These are phyloP conservation scores for Aspergillus caelatus DNA, from an alignment of 2,329 filamentous ascomycete species.

Conservation along the genomic window DNA sequence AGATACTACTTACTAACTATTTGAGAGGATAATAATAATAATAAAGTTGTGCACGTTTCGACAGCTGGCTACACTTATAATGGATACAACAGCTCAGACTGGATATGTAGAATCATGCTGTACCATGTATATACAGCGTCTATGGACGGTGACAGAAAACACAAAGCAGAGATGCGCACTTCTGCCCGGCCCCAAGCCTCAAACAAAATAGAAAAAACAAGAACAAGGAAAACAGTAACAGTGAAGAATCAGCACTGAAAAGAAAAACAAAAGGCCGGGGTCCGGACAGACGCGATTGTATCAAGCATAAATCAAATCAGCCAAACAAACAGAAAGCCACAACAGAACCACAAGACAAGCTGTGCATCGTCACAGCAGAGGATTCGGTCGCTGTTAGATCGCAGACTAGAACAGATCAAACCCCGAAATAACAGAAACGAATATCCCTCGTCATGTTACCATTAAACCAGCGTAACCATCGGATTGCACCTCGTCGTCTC, in stretches of 20 bases:
- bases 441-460: constrained; percentile 15
- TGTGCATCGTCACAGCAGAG: neutral
- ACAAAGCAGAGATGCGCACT: constrained; percentile 41
- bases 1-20: neutral
- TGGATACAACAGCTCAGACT: neutral
- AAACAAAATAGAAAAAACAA: constrained; percentile 25
- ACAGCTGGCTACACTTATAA: constrained; percentile 1
- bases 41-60: neutral
- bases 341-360: constrained; percentile 4
- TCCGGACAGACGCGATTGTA: constrained; percentile 52
- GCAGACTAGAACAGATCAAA: neutral
- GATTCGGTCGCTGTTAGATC: constrained; percentile 1
- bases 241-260: constrained; percentile 11
- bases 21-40: neutral
- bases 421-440: constrained; percentile 9
- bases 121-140: constrained; percentile 1
- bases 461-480: constrained; percentile 4
- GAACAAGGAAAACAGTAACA: constrained; percentile 18
- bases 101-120: constrained; percentile 1
- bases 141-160: neutral
- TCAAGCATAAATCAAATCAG: constrained; percentile 43
- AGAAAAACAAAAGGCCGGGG: constrained; percentile 29
- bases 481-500: constrained; percentile 3
- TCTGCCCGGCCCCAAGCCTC: constrained; percentile 45
- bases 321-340: constrained; percentile 27